These are phyloP conservation scores for Fusarium sulawesiense DNA, from an alignment of 2,329 filamentous ascomycete species.

Conservation along the genomic window DNA sequence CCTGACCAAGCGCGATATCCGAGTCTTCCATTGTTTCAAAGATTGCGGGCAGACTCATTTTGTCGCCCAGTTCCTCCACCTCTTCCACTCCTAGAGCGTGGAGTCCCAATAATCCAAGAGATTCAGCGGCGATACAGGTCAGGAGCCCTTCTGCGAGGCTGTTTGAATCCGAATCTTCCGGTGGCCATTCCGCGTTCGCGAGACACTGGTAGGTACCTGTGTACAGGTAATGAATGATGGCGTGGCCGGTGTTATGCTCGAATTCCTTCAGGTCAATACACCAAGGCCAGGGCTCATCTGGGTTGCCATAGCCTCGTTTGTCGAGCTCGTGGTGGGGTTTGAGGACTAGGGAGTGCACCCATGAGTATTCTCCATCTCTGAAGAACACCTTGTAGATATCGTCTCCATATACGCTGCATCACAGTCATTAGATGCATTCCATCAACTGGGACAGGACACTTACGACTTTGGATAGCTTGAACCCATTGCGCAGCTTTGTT, in stretches of 20 bases:
- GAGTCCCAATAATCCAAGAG: too few relatives aligned
- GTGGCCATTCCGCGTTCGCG: too few relatives aligned
- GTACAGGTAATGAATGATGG: slow-evolving; percentile 8
- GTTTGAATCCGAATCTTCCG: too few relatives aligned
- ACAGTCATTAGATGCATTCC: too few relatives aligned
- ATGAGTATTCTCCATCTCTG: not conserved
- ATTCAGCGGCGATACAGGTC: too few relatives aligned
- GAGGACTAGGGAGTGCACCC: not conserved
- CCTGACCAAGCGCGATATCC: too few relatives aligned
- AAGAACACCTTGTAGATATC: not conserved
- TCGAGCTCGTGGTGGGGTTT: not conserved
- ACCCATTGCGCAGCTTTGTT: too few relatives aligned
- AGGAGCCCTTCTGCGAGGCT: too few relatives aligned
- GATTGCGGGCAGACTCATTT: not conserved
- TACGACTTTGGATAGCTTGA: not conserved
- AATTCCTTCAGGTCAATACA: not conserved
- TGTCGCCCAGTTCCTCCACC: not conserved
- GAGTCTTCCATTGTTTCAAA: not conserved
- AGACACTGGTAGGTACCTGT: not conserved
- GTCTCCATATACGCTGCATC: fast-evolving
- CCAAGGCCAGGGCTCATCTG: fast-evolving
- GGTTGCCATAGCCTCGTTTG: fast-evolving
- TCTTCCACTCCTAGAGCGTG: not conserved
- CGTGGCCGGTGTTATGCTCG: not conserved
- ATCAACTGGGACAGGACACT: not conserved